Evolutionary conservation across 2,329 filamentous ascomycete species (phyloP), one percentile per base, ranked within the genome.

Genomic region (Emmonsiellopsis sp.): DNA sequence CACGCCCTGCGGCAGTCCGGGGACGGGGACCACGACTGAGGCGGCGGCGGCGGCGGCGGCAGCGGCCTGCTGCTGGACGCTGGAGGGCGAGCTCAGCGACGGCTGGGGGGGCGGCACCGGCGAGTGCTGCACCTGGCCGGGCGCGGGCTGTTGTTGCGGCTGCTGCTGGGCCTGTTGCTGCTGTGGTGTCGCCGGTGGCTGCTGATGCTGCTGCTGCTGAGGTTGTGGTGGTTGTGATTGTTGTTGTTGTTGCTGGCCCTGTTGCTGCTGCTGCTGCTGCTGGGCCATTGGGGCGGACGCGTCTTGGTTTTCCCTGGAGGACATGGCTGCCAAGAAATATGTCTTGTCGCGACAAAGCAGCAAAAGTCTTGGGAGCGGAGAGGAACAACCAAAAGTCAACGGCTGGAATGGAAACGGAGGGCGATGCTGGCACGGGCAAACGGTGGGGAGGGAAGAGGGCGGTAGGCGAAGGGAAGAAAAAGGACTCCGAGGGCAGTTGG

Each of bases 321-420:
- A 68, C 68, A 72, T 63, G 66, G 67, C 69, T 67, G 68, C 67
- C 66, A 70, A 69, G 67, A 68, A 63, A 64, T 61, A 51, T 61
- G 57, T 65, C 61, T 68, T 63, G 62, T 65, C 61, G 21, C 21
- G 21, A 53, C 54, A 39, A 34, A 44, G 32, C 42, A 33, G 5
- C 17, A 27, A 27, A 40, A 59, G 56, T 63, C 61, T 64, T 63
- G 61, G 61, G 58, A 45, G 54, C 54, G 44, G 51, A 53, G 48
- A 51, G 39, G 36, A 48, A 51, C 27, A 42, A 49, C 21, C 27
- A 53, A 52, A 43, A 45, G 53, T 42, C 42, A 52, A 55, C 55
- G 46, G 11, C 43, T 10, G 3, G 52, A 21, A 59, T 57, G 56
- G 59, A 60, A 32, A 37, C n/a, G 17, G 4, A 10, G 37, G 34